Base-by-base conservation (phyloP, 371 early-diverging fungal genomes). In the Rhizopus delemar region DNA sequence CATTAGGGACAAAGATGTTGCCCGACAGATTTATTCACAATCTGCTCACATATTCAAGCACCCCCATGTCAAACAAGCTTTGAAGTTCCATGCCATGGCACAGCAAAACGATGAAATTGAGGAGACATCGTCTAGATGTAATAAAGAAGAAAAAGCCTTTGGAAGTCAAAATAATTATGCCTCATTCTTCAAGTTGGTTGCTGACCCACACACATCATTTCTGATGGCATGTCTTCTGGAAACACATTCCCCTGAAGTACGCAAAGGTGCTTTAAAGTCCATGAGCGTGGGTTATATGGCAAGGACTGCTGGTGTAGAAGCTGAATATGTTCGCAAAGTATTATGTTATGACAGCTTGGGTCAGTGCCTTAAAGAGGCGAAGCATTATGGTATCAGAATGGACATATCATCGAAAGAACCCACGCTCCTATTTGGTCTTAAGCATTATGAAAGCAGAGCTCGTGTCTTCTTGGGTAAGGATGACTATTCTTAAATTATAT, bases 161-260 rank as follows among this genome's bases (percentile, higher is more conserved):
- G 90, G 88, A 2, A 77, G 85, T 5, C 81, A 87, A 57, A 87
- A 84, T 59, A 80, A 81, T 35, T 88, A 83, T 49, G 68, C 84
- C 2, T 68, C 74, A 22, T 85, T 93, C 46, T 94, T 94, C 75
- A 80, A 86, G 28, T 66, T 81, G 31, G 63, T 93, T 4, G 80
- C 75, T 4, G 76, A 84, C 33, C 64, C 68, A 0, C 51, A 59
- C 0, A 88, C 89, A 2, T 80, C 93, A 0, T 89, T 87, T 41
- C 68, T 93, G 35, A 71, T 92, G 70, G 91, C 91, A 0, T 93
- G 93, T 60, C 62, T 93, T 46, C 62, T 89, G 39, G 90, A 94
- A 62, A 69, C 79, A 46, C 83, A 86, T 51, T 93, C 94, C 70
- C 70, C 79, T 0, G 81, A 80, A 33, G 79, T 95, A 28, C 86